phyloP scores from a whole-genome alignment of 257 asterid genomes.

The Hygrophila difformis region DNA sequence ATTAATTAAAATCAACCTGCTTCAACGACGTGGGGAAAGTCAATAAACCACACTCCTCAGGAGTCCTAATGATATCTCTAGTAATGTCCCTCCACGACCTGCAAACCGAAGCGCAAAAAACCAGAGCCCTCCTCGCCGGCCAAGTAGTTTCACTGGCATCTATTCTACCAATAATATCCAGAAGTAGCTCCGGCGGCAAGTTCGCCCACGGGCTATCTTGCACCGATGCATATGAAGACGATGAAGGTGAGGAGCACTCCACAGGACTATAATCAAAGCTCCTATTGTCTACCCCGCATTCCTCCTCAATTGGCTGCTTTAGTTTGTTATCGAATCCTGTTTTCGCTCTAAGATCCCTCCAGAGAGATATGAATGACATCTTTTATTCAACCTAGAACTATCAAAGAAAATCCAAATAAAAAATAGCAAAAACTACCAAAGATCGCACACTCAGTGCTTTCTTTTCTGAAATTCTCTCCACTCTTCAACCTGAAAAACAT shows the following conservation, averaged over 20 bases:
- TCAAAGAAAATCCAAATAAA: slow-evolving; percentile 1
- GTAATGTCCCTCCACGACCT: slow-evolving; percentile 59
- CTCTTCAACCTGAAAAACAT: slow-evolving; percentile 11
- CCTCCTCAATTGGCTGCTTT: slow-evolving; percentile 25
- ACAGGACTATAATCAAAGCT: slow-evolving; percentile 30
- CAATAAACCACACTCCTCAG: slow-evolving; percentile 60
- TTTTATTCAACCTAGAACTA: slow-evolving; percentile 10
- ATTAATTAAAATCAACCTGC: slow-evolving; percentile 34
- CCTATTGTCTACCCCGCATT: slow-evolving; percentile 21
- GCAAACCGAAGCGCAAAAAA: slow-evolving; percentile 59
- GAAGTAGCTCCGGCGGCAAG: no score
- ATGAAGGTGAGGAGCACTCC: slow-evolving; percentile 24
- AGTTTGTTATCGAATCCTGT: slow-evolving; percentile 21
- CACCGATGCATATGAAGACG: slow-evolving; percentile 15
- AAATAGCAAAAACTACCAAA: background rate
- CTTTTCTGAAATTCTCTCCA: background rate
- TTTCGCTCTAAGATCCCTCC: slow-evolving; percentile 24
- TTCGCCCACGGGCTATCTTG: no score
- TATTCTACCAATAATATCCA: slow-evolving; percentile 43
- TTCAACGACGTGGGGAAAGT: slow-evolving; percentile 68
- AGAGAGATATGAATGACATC: slow-evolving; percentile 32
- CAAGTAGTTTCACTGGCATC: slow-evolving; percentile 41
- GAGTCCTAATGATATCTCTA: slow-evolving; percentile 41
- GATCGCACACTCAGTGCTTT: background rate
- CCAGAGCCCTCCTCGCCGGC: slow-evolving; percentile 55